Base-by-base conservation (phyloP, 371 early-diverging fungal genomes). In the Mucor lusitanicus region DNA sequence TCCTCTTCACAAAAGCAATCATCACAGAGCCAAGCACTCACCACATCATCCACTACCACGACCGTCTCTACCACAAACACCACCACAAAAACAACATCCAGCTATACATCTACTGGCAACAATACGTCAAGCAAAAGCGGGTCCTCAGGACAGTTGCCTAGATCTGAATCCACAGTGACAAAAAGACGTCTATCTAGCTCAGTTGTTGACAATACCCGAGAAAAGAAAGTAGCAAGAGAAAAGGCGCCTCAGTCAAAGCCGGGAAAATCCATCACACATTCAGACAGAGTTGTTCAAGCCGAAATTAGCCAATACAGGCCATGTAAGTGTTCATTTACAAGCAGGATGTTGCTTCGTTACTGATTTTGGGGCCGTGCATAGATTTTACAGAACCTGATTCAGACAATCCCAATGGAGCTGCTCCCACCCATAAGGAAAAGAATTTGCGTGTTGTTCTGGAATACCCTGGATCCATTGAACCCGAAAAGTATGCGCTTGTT, bases 231-330 rank as follows among this genome's bases (percentile, higher is more conserved):
- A 6, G 28, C 37, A 13, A 53, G 25, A 61, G 61, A 61, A 5
- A 65, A 61, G 40, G 25, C 30, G 53, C 54, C 64, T 32, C 32
- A 32, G 3, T 12, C 37, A 4, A 72, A 72, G 35, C 30, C 59
- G 12, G 25, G 15, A 13, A 72, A 65, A 55, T 59, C 79, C 3
- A 80, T 85, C 55, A 73, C 77, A n/a, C 85, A 85, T 60, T 82
- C 86, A 68, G 86, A 83, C 27, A 65, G 76, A 74, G 76, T 85
- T 54, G 80, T 85, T 13, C 77, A 74, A 21, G 73, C 79, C 21
- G 72, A 77, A 17, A 78, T 79, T 30, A 67, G 57, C 57, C 74
- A 82, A 28, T 85, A 85, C 50, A 76, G 78, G 54, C 78, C 83
- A 48, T 83, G 85, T 85, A 78, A 75, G 79, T 58, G 8, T 15